phyloP scores from a whole-genome alignment of 176 grass and related monocot species.

The Phoenix dactylifera region DNA sequence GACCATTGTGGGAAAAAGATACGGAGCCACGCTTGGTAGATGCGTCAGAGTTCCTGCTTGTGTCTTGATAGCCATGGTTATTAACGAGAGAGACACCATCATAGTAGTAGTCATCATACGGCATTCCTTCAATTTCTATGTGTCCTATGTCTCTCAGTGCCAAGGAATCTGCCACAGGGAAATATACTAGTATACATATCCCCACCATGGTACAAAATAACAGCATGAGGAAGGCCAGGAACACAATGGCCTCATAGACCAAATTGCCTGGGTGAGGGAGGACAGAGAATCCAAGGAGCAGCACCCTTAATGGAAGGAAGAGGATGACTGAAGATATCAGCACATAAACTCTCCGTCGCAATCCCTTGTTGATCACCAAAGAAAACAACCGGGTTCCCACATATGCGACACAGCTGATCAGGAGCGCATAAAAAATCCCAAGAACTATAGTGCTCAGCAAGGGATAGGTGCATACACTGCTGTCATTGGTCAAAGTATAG shows the following conservation, averaged over 20 bases:
- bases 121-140: conserved; percentile 49
- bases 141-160: conserved; percentile 35
- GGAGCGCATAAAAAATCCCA: conserved; percentile 53
- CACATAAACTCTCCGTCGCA: conserved; percentile 64
- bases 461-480: conserved; percentile 72
- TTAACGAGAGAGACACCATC: conserved; percentile 55
- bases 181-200: conserved; percentile 73
- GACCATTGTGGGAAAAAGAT: conserved; percentile 71
- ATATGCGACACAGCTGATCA: conserved; percentile 73
- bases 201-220: conserved; percentile 51
- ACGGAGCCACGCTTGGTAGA: conserved; percentile 62
- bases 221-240: conserved; percentile 69
- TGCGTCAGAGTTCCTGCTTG: conserved; percentile 59
- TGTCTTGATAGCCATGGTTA: conserved; percentile 57
- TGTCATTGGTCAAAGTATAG: conserved; percentile 27
- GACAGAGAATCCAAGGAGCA: conserved; percentile 79
- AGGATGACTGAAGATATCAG: conserved; percentile 57
- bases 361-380: conserved; percentile 74
- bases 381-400: conserved; percentile 52
- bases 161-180: conserved; percentile 69
- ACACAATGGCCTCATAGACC: conserved; percentile 54
- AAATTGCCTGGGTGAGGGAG: conserved; percentile 42
- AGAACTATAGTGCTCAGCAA: conserved; percentile 74
- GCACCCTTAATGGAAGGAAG: conserved; percentile 61
- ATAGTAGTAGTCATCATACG: conserved; percentile 92